These are phyloP conservation scores for Ambrosiella beaveri DNA, from an alignment of 2,329 filamentous ascomycete species.

Conservation along the genomic window DNA sequence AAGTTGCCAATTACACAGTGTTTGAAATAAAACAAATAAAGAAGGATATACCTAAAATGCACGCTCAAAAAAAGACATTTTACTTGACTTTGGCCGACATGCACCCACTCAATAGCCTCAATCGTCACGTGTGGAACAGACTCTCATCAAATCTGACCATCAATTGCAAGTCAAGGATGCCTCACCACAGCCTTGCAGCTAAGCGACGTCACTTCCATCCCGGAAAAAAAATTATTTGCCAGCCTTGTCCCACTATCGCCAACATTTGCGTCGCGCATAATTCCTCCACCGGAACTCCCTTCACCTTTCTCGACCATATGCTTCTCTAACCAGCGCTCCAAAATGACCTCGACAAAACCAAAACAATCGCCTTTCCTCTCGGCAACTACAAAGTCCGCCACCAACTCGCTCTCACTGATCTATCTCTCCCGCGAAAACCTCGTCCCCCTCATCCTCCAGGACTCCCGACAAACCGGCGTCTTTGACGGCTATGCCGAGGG, in stretches of 20 bases:
- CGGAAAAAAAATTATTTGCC: constrained; percentile 7
- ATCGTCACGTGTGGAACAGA: not conserved
- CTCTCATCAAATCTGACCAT: not conserved
- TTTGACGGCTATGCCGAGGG: constrained; percentile 42
- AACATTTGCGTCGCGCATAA: not conserved
- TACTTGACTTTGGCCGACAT: too few relatives aligned
- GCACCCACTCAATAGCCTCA: not conserved
- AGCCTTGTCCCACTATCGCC: constrained; percentile 11
- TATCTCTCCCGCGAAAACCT: constrained; percentile 79
- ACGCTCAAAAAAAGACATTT: too few relatives aligned
- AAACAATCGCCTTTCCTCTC: constrained; percentile 61
- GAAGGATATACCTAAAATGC: too few relatives aligned
- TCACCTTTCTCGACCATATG: not conserved
- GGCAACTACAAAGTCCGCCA: constrained; percentile 42
- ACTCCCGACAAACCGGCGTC: constrained; percentile 30
- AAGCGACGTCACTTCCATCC: constrained; percentile 10
- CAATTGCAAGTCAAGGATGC: constrained; percentile 38
- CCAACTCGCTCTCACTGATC: constrained; percentile 59
- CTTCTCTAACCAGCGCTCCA: not conserved
- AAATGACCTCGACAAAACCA: constrained; percentile 4
- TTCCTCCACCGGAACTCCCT: not conserved
- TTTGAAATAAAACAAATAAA: too few relatives aligned
- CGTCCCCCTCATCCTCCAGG: constrained; percentile 26
- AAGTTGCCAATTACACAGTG: too few relatives aligned
- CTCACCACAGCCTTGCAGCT: constrained; percentile 12